Conservation (phyloP, 768 basidiomycete genomes). For the Tephrocybe sp. region DNA sequence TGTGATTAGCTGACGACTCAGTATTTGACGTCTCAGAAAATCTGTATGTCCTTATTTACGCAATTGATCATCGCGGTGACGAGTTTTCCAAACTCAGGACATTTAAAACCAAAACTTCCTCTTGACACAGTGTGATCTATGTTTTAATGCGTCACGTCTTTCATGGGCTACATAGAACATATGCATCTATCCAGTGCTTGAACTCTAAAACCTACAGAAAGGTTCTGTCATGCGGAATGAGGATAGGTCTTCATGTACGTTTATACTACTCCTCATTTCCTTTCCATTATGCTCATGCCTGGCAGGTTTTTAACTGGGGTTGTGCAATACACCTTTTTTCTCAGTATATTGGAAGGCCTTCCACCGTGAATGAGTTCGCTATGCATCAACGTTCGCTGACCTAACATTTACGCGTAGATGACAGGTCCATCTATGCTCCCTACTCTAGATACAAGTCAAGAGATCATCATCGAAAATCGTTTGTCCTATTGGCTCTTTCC, state of each 20-base stretch:
- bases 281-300: constrained; percentile 1
- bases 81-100: too few relatives aligned
- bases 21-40: too few relatives aligned
- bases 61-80: too few relatives aligned
- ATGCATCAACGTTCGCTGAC: constrained; percentile 1
- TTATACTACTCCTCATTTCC: neutral
- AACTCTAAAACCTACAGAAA: too few relatives aligned
- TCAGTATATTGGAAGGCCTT: constrained; percentile 58
- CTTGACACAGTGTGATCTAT: neutral
- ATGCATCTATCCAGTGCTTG: neutral
- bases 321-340: constrained; percentile 64
- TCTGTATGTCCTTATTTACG: too few relatives aligned
- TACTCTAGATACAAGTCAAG: constrained; percentile 59
- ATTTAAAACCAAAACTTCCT: neutral
- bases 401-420: constrained; percentile 45
- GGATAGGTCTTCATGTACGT: constrained; percentile 20
- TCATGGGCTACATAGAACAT: neutral
- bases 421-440: constrained; percentile 81
- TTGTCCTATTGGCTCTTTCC: constrained; percentile 54
- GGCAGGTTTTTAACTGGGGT: constrained; percentile 52
- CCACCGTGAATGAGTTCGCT: constrained; percentile 39
- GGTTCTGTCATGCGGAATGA: too few relatives aligned
- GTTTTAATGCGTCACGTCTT: constrained; percentile 7
- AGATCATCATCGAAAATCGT: constrained; percentile 64
- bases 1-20: neutral